A percentile compares a stretch with the other conserved stretches of the same genome.
These are phyloP conservation scores for Novymonas esmeraldas DNA, from an alignment of 208 protist genomes.

Conservation along the genomic window DNA sequence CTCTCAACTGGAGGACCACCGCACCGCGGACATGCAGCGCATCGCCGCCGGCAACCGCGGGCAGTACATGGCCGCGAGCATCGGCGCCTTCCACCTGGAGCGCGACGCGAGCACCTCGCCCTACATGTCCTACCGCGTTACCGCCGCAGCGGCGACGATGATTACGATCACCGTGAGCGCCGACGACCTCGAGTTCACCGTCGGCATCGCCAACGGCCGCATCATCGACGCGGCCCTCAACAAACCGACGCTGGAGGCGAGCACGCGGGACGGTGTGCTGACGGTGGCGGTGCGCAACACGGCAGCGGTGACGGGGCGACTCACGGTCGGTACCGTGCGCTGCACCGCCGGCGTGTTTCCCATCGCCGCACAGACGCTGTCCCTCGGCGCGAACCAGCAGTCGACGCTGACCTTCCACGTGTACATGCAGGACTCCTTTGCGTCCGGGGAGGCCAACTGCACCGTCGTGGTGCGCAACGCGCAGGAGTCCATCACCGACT, in stretches of 20 bases:
- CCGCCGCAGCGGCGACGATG: constrained; percentile 52
- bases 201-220: constrained; percentile 58
- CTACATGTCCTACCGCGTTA: constrained; percentile 59
- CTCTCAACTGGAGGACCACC: constrained; percentile 84
- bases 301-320: constrained; percentile 55
- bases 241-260: constrained; percentile 29
- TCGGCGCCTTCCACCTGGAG: constrained; percentile 56
- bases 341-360: constrained; percentile 64
- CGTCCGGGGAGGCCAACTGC: constrained; percentile 39
- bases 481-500: constrained; percentile 48
- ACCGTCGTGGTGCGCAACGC: constrained; percentile 52
- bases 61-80: constrained; percentile 66
- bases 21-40: constrained; percentile 42
- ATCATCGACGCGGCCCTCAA: constrained; percentile 57
- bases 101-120: constrained; percentile 22
- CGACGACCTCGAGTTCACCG: constrained; percentile 76
- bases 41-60: constrained; percentile 43
- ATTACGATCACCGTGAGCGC: constrained; percentile 73
- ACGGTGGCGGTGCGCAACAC: constrained; percentile 64
- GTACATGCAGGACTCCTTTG: constrained; percentile 33
- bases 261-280: constrained; percentile 60
- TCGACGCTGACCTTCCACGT: constrained; percentile 47
- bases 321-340: constrained; percentile 42
- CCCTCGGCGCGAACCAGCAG: constrained; percentile 35
- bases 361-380: constrained; percentile 53